These are phyloP conservation scores for Irpex rosettiformis DNA, from an alignment of 1,284 basidiomycete genomes.

Conservation along the genomic window DNA sequence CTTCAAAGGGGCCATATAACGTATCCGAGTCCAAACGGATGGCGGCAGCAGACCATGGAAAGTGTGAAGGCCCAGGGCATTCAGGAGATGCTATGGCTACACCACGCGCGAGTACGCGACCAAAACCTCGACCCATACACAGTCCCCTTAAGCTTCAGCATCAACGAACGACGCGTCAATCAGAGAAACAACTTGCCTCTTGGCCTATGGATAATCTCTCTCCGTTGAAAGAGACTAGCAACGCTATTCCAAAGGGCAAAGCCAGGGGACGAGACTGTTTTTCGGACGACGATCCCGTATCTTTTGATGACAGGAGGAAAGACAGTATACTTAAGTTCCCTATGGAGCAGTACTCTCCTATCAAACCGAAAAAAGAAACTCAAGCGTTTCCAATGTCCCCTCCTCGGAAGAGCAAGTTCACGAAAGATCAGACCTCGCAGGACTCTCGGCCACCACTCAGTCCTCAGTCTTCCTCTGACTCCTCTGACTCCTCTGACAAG, in stretches of 20 bases:
- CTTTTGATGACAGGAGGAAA: neutral
- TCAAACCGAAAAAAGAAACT: neutral
- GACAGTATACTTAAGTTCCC: neutral
- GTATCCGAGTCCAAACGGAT: neutral
- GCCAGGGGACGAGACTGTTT: neutral
- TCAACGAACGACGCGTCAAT: neutral
- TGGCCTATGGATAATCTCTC: conserved; percentile 7
- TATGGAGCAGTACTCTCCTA: neutral
- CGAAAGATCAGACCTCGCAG: neutral
- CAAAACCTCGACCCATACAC: neutral
- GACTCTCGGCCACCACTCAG: neutral
- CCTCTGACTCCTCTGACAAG: neutral
- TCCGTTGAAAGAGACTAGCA: conserved; percentile 17
- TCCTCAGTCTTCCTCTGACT: neutral
- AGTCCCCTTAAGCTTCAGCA: neutral
- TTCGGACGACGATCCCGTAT: neutral
- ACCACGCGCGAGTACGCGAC: neutral
- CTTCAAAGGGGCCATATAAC: neutral
- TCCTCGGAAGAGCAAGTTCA: neutral
- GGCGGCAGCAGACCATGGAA: neutral
- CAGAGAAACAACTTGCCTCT: conserved; percentile 6
- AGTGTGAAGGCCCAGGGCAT: neutral
- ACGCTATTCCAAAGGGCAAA: conserved; percentile 3
- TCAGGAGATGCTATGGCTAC: neutral
- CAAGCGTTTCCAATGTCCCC: neutral